Base-by-base conservation (phyloP, 495 filamentous ascomycete species). In the Lophium mytilinum region DNA sequence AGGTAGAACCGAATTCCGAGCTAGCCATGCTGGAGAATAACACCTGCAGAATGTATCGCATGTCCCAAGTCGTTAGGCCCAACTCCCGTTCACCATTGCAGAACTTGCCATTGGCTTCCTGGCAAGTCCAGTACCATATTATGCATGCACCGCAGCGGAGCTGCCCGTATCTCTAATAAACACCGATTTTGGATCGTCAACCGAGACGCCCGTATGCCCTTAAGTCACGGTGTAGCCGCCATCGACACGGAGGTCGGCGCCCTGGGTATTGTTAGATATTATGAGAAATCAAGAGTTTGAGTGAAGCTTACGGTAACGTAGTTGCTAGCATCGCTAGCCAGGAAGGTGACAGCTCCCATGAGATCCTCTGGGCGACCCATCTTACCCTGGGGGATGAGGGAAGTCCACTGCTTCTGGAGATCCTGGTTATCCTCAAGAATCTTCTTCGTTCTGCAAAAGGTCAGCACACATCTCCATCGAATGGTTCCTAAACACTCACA, bases 281-380 rank as follows among this genome's bases (percentile, higher is more conserved):
- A 7, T 37, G 0, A n/a, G 6, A 37, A 37, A 9, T 24, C 18
- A 36, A 21, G 14, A n/a, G 19, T 12, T 9, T 12, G 1, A 48
- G n/a, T 3, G 4, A 12, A 19, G 56, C 61, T 43, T 56, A 64
- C 61, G 18, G 90, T 97, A 43, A 96, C 83, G 74, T 95, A 96
- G 37, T 72, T 73, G 46, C 83, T 82, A 0, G 91, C 92, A 68
- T 96, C 93, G 55, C 87, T 92, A 30, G 88, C 82, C 62, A 97
- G 72, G 74, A 92, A 96, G 1, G 87, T 86, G 46, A 96, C 92
- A 1, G 92, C 83, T 0, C 92, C 92, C 89, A 92, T 95, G 17
- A 97, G 76, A 63, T 97, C 93, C 67, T 87, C 85, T 0, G 92
- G 93, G 4, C 85, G 79, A 14, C 92, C 92, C 90, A 97, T 95